These are phyloP conservation scores for Pestalotiopsis sp. DNA, from an alignment of 2,329 filamentous ascomycete species.

Conservation along the genomic window DNA sequence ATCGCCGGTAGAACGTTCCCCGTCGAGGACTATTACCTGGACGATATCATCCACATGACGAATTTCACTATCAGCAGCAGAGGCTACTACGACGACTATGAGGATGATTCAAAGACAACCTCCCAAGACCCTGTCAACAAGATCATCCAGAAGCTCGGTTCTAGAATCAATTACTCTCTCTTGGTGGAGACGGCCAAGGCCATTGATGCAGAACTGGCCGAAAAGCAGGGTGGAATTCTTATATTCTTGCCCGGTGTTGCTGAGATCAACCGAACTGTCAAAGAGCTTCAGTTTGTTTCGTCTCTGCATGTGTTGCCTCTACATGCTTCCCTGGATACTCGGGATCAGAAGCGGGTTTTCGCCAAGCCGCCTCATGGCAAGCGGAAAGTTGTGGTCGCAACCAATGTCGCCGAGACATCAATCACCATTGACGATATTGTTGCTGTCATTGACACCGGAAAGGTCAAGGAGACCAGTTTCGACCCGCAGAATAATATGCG, in stretches of 20 bases:
- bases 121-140: constrained; percentile 64
- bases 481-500: constrained; percentile 93
- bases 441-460: constrained; percentile 91
- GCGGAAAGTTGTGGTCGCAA: constrained; percentile 90
- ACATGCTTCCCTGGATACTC: constrained; percentile 87
- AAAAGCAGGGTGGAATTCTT: constrained; percentile 83
- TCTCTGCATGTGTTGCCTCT: constrained; percentile 80
- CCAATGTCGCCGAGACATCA: constrained; percentile 96
- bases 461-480: constrained; percentile 95
- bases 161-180: constrained; percentile 89
- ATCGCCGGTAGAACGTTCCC: constrained; percentile 90
- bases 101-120: constrained; percentile 49
- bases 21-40: constrained; percentile 86
- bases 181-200: constrained; percentile 77
- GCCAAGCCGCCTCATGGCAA: constrained; percentile 73
- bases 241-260: constrained; percentile 92
- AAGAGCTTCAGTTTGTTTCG: constrained; percentile 62
- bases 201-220: constrained; percentile 77
- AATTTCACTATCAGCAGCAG: constrained; percentile 57
- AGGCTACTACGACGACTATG: constrained; percentile 34
- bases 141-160: constrained; percentile 72
- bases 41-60: constrained; percentile 82
- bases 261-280: constrained; percentile 84
- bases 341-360: constrained; percentile 88
- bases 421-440: constrained; percentile 98